phyloP scores from a whole-genome alignment of 805 yeast species.

The Kodamaea fukazawae region DNA sequence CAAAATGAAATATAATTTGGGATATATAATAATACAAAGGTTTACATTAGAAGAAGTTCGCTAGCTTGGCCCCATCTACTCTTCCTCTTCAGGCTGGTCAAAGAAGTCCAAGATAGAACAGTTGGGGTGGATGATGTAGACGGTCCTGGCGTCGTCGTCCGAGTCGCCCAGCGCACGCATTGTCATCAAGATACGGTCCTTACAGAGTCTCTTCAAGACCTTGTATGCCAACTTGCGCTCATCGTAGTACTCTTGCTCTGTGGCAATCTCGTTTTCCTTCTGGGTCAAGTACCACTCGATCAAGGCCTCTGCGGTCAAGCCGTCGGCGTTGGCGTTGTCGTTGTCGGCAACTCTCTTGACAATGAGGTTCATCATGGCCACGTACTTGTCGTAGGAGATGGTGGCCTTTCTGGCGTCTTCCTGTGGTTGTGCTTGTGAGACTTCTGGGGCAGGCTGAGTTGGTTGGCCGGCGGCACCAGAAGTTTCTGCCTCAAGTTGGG shows the following conservation, averaged over 20 bases:
- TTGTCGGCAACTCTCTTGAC: slow-evolving; percentile 62
- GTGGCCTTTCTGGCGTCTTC: slow-evolving; percentile 31
- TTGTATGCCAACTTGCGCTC: slow-evolving; percentile 73
- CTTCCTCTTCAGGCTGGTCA: slow-evolving; percentile 34
- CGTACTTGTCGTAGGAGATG: slow-evolving; percentile 83
- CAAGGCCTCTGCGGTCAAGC: slow-evolving; percentile 64
- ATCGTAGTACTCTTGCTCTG: slow-evolving; percentile 66
- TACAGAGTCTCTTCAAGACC: slow-evolving; percentile 78
- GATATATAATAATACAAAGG: too few relatives aligned
- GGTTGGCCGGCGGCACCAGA: neutral
- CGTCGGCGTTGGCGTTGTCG: slow-evolving; percentile 51
- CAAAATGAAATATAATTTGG: too few relatives aligned
- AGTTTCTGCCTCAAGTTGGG: slow-evolving; percentile 21
- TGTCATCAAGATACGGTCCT: slow-evolving; percentile 77
- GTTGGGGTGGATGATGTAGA: slow-evolving; percentile 67
- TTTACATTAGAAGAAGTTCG: too few relatives aligned
- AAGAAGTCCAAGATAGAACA: slow-evolving; percentile 72
- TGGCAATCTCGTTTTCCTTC: slow-evolving; percentile 64
- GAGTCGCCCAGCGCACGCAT: slow-evolving; percentile 36
- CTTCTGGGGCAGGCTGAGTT: neutral
- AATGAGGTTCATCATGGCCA: slow-evolving; percentile 75
- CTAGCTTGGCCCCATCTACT: too few relatives aligned
- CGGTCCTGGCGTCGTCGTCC: slow-evolving; percentile 25
- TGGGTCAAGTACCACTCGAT: slow-evolving; percentile 79
- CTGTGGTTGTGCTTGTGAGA: slow-evolving; percentile 1